phyloP scores from a whole-genome alignment of 768 basidiomycete genomes.

The Suillus luteus region DNA sequence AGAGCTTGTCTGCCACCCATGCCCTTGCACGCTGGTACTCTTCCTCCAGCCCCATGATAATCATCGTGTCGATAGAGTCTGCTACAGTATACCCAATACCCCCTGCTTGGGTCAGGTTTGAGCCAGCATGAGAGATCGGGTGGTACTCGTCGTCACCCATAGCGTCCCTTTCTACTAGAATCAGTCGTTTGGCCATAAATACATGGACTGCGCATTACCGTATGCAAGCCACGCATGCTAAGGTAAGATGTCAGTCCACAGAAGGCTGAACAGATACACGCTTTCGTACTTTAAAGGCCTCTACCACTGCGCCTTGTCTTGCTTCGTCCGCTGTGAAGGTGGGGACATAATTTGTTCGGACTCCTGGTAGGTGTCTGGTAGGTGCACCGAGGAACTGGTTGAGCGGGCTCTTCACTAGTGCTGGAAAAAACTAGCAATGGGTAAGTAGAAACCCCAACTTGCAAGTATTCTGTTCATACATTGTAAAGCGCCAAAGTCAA shows the following conservation, averaged over 20 bases:
- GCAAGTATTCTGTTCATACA: conserved; percentile 15
- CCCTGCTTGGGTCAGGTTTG: conserved; percentile 76
- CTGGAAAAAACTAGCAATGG: conserved; percentile 22
- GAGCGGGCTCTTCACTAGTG: conserved; percentile 10
- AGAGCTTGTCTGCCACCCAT: conserved; percentile 73
- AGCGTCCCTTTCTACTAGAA: conserved; percentile 71
- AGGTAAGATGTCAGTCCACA: neutral
- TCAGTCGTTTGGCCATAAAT: conserved; percentile 16
- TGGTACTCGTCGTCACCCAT: conserved; percentile 95
- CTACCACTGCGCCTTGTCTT: conserved; percentile 70
- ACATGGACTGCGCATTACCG: conserved; percentile 46
- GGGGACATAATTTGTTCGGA: conserved; percentile 21
- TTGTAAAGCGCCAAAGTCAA: conserved; percentile 21
- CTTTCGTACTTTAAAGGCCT: conserved; percentile 72
- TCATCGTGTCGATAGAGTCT: conserved; percentile 86
- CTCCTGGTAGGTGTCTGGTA: conserved; percentile 19
- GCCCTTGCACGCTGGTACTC: conserved; percentile 77
- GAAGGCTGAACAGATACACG: neutral
- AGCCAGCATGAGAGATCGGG: conserved; percentile 72
- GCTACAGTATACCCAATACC: conserved; percentile 89
- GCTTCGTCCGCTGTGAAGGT: conserved; percentile 54
- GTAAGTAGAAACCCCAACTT: conserved; percentile 8
- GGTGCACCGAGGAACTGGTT: conserved; percentile 11
- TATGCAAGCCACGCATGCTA: conserved; percentile 89
- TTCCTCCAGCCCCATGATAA: conserved; percentile 78